Percentiles rank a stretch among this genome's conserved stretches.
These are phyloP conservation scores for Tilletia setariae DNA, from an alignment of 1,284 basidiomycete genomes.

Conservation along the genomic window DNA sequence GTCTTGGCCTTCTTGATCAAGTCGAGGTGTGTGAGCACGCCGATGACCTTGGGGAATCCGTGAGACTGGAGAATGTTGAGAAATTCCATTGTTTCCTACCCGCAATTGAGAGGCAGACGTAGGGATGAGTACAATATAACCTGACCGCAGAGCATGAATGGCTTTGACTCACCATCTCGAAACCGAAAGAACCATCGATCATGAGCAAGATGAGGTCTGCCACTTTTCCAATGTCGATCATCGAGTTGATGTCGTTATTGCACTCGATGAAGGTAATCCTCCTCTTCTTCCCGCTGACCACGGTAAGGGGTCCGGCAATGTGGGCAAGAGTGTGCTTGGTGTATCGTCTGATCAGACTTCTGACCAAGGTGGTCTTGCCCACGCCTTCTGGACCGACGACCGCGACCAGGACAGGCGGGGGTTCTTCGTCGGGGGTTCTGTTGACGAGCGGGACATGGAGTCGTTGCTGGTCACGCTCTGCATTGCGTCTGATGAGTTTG, in stretches of 20 bases:
- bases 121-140: background rate
- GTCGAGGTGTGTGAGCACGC: constrained; percentile 91
- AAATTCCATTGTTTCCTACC: constrained; percentile 96
- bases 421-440: constrained; percentile 76
- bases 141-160: background rate
- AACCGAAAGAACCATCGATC: constrained; percentile 96
- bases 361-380: constrained; percentile 91
- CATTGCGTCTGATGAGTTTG: constrained; percentile 80
- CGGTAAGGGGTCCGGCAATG: constrained; percentile 88
- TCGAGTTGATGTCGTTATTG: constrained; percentile 94
- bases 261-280: constrained; percentile 94
- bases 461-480: constrained; percentile 87
- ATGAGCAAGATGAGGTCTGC: constrained; percentile 93
- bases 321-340: constrained; percentile 91
- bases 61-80: constrained; percentile 94
- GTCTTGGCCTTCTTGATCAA: constrained; percentile 89
- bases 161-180: constrained; percentile 76
- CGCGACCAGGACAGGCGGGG: constrained; percentile 93
- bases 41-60: constrained; percentile 97
- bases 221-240: constrained; percentile 96
- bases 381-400: constrained; percentile 93
- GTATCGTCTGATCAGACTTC: constrained; percentile 84
- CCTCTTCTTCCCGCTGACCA: constrained; percentile 85
- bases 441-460: constrained; percentile 95
- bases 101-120: background rate